Evolutionary conservation across 2,329 filamentous ascomycete genomes (phyloP).

Genomic region (Talaromyces sp.): DNA sequence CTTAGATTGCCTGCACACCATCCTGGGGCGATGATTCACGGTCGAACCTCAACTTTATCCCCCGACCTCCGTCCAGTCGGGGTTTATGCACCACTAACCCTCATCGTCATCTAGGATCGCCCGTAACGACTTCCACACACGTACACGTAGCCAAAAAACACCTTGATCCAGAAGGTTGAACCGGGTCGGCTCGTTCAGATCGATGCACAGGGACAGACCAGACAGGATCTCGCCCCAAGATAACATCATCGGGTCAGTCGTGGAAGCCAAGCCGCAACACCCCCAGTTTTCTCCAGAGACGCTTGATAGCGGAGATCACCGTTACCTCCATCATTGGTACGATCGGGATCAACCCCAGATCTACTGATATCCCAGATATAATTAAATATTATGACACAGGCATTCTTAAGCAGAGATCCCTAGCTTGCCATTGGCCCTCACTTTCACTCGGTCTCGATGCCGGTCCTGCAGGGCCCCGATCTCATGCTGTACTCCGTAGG

Average conservation of each 20-base stretch:
- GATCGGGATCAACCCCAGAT: constrained; percentile 14
- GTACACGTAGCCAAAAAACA: not conserved
- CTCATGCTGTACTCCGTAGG: not conserved
- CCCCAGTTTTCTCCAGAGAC: constrained; percentile 1
- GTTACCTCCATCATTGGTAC: constrained; percentile 14
- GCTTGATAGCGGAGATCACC: constrained; percentile 18
- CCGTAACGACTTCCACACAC: not conserved
- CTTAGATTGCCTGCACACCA: not conserved
- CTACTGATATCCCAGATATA: constrained; percentile 5
- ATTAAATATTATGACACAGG: not conserved
- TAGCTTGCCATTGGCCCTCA: not conserved
- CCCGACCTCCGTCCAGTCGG: not conserved
- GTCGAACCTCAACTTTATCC: not conserved
- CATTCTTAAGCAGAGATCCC: not conserved
- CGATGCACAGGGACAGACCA: not conserved
- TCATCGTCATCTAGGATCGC: too few species aligned
- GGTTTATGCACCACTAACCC: too few species aligned
- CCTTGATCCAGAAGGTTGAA: not conserved
- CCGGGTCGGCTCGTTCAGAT: not conserved
- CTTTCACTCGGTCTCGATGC: not conserved
- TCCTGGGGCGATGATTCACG: not conserved
- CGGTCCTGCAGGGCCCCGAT: not conserved
- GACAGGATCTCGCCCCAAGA: not conserved
- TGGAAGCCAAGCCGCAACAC: constrained; percentile 2
- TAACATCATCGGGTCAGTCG: constrained; percentile 1